These are phyloP conservation scores for Mycena sp. DNA, from an alignment of 1,284 basidiomycete species.

Conservation along the genomic window DNA sequence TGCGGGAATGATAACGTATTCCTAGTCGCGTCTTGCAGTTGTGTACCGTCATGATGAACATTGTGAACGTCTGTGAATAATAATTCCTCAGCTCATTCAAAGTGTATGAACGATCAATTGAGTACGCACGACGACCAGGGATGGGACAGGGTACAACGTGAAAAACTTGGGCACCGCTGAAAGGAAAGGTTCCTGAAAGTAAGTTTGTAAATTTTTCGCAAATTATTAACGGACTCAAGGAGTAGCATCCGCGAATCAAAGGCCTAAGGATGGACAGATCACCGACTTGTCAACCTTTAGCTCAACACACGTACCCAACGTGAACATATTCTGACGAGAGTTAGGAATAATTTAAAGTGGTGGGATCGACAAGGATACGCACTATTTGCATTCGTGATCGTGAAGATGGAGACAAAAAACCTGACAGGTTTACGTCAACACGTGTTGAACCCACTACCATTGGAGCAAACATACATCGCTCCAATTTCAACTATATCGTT, in stretches of 20 bases:
- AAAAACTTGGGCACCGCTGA: slow-evolving; percentile 11
- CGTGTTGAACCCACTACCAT: not conserved
- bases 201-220: not conserved
- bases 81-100: too few species aligned
- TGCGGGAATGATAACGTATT: not conserved
- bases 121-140: slow-evolving; percentile 8
- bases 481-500: not conserved
- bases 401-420: slow-evolving; percentile 3
- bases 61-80: slow-evolving; percentile 14
- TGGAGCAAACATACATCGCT: not conserved
- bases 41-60: slow-evolving; percentile 18
- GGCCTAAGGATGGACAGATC: not conserved
- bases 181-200: not conserved
- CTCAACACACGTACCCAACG: not conserved
- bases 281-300: not conserved
- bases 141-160: slow-evolving; percentile 15
- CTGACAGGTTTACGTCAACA: not conserved
- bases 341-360: not conserved
- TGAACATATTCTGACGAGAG: slow-evolving; percentile 11
- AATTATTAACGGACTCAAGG: not conserved
- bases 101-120: too few species aligned
- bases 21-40: slow-evolving; percentile 13
- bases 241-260: slow-evolving; percentile 13
- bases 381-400: slow-evolving; percentile 5
- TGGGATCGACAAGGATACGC: not conserved